These are phyloP conservation scores for Geotrichum macrosporum DNA, from an alignment of 1,139 yeast species.

Conservation along the genomic window DNA sequence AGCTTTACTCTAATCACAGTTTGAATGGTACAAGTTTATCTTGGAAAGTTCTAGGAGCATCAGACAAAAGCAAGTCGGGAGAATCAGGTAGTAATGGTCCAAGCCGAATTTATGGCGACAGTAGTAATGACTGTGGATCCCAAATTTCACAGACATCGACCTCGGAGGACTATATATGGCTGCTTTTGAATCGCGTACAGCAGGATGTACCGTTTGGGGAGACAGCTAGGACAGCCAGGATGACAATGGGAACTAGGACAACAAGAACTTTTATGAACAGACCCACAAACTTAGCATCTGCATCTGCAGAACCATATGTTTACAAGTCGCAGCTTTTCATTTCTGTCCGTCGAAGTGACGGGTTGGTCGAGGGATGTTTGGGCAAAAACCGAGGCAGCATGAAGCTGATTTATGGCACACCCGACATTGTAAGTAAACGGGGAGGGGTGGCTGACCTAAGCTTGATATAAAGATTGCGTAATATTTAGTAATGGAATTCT, in stretches of 20 bases:
- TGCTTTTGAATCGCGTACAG: constrained; percentile 3
- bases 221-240: too few species aligned
- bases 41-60: constrained; percentile 2
- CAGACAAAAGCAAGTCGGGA: background rate
- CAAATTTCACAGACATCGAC: background rate
- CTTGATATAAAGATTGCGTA: background rate
- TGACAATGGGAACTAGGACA: too few species aligned
- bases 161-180: constrained; percentile 16
- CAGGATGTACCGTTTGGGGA: too few species aligned
- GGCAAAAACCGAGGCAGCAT: constrained; percentile 4
- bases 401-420: constrained; percentile 7
- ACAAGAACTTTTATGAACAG: background rate
- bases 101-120: too few species aligned
- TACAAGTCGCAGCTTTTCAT: constrained; percentile 6
- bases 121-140: too few species aligned
- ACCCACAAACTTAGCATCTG: background rate
- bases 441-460: constrained; percentile 17
- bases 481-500: background rate
- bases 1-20: constrained; percentile 15
- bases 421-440: constrained; percentile 1
- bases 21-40: constrained; percentile 10
- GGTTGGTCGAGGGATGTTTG: constrained; percentile 11
- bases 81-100: background rate
- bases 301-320: background rate
- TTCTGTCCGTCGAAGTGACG: constrained; percentile 15